Percentiles rank a stretch among this genome's conserved stretches.
Evolutionary conservation across 1,139 yeast genomes (phyloP).

Genomic region (Magnusiomyces sp.): DNA sequence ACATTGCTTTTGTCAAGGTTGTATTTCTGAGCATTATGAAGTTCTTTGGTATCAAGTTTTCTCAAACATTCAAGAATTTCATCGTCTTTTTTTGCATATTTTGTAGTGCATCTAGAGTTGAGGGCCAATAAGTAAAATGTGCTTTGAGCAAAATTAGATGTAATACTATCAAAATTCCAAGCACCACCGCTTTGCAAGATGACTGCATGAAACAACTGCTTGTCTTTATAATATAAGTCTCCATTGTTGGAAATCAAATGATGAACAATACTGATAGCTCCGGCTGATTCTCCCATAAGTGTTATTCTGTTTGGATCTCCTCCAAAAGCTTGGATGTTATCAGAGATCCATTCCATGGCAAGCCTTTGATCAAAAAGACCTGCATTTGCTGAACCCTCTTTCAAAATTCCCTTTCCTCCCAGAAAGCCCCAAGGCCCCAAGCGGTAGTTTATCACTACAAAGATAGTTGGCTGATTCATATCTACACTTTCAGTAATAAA

Average conservation of each 20-base stretch:
- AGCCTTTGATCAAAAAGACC: conserved; percentile 27
- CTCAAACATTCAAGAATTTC: conserved; percentile 16
- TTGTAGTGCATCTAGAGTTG: conserved; percentile 17
- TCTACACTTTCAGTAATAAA: conserved; percentile 17
- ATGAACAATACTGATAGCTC: conserved; percentile 25
- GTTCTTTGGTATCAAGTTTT: conserved; percentile 1
- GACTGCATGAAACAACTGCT: conserved; percentile 21
- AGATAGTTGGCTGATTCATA: conserved; percentile 16
- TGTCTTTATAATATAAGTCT: conserved; percentile 3
- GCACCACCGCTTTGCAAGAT: conserved; percentile 21
- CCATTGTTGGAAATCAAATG: conserved; percentile 18
- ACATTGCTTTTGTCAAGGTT: conserved; percentile 4
- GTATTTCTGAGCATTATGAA: conserved; percentile 15
- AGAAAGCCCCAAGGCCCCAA: conserved; percentile 29
- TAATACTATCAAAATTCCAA: conserved; percentile 5
- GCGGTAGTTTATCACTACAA: conserved; percentile 22
- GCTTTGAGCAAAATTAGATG: conserved; percentile 3
- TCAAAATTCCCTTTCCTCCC: conserved; percentile 18
- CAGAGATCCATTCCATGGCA: conserved; percentile 29
- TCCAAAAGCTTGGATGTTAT: conserved; percentile 26
- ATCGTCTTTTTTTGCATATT: conserved; percentile 6
- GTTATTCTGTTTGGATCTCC: conserved; percentile 28
- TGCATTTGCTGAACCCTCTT: conserved; percentile 21
- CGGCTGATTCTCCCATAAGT: conserved; percentile 29
- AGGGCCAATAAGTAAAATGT: conserved; percentile 9